phyloP scores from a whole-genome alignment of 1,284 basidiomycete genomes.

The Coniferiporia sulphurascens region DNA sequence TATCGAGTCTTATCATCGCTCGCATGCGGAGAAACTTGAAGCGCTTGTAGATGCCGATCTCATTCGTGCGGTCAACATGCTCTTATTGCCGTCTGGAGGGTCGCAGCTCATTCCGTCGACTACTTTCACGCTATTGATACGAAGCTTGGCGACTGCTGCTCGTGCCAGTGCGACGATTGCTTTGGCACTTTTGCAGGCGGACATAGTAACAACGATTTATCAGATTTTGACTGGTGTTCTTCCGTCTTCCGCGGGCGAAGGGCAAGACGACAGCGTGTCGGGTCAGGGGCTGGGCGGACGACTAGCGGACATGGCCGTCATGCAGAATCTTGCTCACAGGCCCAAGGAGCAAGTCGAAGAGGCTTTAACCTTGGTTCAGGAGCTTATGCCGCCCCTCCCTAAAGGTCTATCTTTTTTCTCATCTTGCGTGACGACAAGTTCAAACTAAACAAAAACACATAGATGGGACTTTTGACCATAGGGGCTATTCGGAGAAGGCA shows the following conservation, averaged over 20 bases:
- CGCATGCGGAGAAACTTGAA: constrained; percentile 81
- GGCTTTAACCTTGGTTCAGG: constrained; percentile 79
- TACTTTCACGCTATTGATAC: constrained; percentile 86
- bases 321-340: constrained; percentile 94
- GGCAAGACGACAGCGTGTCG: constrained; percentile 52
- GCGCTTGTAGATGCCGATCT: constrained; percentile 78
- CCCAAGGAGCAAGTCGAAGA: constrained; percentile 97
- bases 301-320: constrained; percentile 91
- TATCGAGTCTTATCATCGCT: constrained; percentile 84
- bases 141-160: constrained; percentile 81
- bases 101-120: constrained; percentile 78
- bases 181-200: constrained; percentile 80
- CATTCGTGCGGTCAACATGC: constrained; percentile 77
- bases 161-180: constrained; percentile 85
- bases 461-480: constrained; percentile 94
- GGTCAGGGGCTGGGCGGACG: constrained; percentile 81
- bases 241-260: constrained; percentile 52
- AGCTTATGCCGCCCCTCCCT: constrained; percentile 86
- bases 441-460: constrained; percentile 16
- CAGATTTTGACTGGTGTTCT: constrained; percentile 91
- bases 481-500: constrained; percentile 84
- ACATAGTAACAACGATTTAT: constrained; percentile 86
- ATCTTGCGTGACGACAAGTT: constrained; percentile 12
- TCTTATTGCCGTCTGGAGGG: constrained; percentile 83
- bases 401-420: constrained; percentile 56